These are phyloP conservation scores for Colletotrichum brevisporum DNA, from an alignment of 2,329 filamentous ascomycete genomes.

Conservation along the genomic window DNA sequence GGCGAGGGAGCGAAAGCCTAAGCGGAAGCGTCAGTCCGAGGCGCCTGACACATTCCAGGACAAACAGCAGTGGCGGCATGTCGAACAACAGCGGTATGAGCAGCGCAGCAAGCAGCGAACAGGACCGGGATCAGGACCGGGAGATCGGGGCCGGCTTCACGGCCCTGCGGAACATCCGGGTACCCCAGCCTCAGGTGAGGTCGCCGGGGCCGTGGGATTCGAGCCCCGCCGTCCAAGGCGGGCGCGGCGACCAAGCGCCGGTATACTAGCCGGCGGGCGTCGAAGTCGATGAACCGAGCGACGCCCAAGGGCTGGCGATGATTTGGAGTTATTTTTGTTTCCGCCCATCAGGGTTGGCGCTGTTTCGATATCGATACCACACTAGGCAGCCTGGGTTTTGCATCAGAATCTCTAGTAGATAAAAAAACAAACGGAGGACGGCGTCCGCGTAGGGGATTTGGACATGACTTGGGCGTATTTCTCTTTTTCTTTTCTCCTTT, in stretches of 20 bases:
- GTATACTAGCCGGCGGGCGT: conserved; percentile 28
- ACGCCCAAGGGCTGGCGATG: conserved; percentile 1
- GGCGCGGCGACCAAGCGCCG: conserved; percentile 35
- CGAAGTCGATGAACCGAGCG: neutral
- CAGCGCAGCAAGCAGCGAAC: conserved; percentile 41
- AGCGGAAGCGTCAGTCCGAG: conserved; percentile 43
- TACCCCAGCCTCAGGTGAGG: conserved; percentile 36
- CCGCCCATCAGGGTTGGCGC: conserved; percentile 20
- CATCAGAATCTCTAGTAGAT: conserved; percentile 18
- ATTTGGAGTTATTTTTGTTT: conserved; percentile 18
- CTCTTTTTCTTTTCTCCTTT: neutral
- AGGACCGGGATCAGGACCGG: conserved; percentile 28
- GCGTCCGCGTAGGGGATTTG: neutral
- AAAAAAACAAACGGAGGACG: conserved; percentile 13
- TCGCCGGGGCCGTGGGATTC: conserved; percentile 38
- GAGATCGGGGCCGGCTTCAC: conserved; percentile 37
- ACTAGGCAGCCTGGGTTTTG: conserved; percentile 23
- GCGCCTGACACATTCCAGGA: conserved; percentile 48
- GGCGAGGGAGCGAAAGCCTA: conserved; percentile 39
- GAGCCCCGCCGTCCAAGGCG: conserved; percentile 28
- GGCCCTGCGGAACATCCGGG: conserved; percentile 37
- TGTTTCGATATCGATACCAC: conserved; percentile 36
- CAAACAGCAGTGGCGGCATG: conserved; percentile 52
- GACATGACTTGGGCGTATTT: neutral
- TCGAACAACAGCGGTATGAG: conserved; percentile 53